Evolutionary conservation across 257 asterid genomes (phyloP).

Genomic region (Sherardia arvensis): DNA sequence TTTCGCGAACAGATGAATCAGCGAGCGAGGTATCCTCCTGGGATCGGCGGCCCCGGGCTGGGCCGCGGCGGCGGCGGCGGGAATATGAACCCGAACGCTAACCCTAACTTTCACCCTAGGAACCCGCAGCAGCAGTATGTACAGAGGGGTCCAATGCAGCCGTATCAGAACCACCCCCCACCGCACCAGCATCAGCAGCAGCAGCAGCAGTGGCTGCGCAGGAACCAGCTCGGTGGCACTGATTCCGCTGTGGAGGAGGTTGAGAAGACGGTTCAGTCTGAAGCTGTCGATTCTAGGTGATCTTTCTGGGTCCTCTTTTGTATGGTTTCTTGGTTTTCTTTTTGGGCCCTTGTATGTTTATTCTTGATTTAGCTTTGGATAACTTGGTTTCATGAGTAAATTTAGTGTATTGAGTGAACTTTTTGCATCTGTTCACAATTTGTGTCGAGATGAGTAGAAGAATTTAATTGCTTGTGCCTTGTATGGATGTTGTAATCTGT

Average conservation of each 20-base stretch:
- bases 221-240: slow-evolving; percentile 35
- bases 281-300: slow-evolving; percentile 72
- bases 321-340: background rate
- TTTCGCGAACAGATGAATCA: slow-evolving; percentile 48
- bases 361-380: background rate
- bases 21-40: slow-evolving; percentile 85
- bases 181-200: slow-evolving; percentile 34
- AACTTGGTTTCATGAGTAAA: too few relatives aligned
- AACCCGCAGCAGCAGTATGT: slow-evolving; percentile 66
- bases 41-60: slow-evolving; percentile 56
- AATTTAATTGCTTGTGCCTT: background rate
- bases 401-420: background rate
- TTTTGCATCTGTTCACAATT: background rate
- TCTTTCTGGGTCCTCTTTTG: background rate
- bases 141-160: slow-evolving; percentile 53
- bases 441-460: background rate
- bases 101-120: slow-evolving; percentile 58
- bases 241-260: slow-evolving; percentile 63
- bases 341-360: background rate
- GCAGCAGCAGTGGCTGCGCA: slow-evolving; percentile 84
- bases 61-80: slow-evolving; percentile 30
- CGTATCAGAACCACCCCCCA: slow-evolving; percentile 42
- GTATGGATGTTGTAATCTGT: background rate
- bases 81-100: slow-evolving; percentile 43
- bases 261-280: slow-evolving; percentile 82